A percentile compares a stretch with the other conserved stretches of the same genome.
phyloP scores from a whole-genome alignment of 2,329 filamentous ascomycete genomes.

The Calonectria ilicicola region DNA sequence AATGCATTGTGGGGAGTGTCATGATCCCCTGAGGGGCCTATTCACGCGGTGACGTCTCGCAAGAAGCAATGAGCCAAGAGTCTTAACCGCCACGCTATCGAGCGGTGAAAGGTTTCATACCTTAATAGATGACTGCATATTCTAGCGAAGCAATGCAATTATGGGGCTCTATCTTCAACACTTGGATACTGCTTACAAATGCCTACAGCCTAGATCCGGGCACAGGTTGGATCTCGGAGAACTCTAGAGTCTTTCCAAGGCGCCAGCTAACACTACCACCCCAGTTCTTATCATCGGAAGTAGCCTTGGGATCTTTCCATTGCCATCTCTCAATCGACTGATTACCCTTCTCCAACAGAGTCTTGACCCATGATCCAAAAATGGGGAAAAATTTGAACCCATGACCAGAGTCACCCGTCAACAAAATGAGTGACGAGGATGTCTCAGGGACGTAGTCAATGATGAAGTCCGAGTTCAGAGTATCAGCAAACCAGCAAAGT shows the following conservation, averaged over 20 bases:
- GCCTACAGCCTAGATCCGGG: constrained; percentile 16
- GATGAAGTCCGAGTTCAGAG: constrained; percentile 69
- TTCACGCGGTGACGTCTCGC: too few species aligned
- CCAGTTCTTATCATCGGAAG: constrained; percentile 37
- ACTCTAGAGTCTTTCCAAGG: constrained; percentile 45
- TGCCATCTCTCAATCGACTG: constrained; percentile 62
- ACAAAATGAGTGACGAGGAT: constrained; percentile 57
- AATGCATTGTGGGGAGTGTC: too few species aligned
- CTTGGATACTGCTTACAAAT: not conserved
- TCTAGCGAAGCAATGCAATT: not conserved
- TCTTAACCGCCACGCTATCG: too few species aligned
- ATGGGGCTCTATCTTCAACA: not conserved
- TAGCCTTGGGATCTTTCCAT: constrained; percentile 56
- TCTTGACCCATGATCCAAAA: constrained; percentile 64
- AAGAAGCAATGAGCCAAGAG: too few species aligned
- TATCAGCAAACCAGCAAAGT: constrained; percentile 75
- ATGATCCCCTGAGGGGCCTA: too few species aligned
- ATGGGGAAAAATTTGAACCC: constrained; percentile 74
- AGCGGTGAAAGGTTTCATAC: too few species aligned
- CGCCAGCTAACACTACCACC: constrained; percentile 52
- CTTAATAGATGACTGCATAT: not conserved
- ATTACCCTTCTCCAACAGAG: constrained; percentile 50
- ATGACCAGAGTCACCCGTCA: constrained; percentile 71
- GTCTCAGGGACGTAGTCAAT: constrained; percentile 68
- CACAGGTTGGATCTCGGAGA: constrained; percentile 32